Evolutionary conservation across 257 asterid genomes (phyloP).

Genomic region (Capsicum rhomboideum): DNA sequence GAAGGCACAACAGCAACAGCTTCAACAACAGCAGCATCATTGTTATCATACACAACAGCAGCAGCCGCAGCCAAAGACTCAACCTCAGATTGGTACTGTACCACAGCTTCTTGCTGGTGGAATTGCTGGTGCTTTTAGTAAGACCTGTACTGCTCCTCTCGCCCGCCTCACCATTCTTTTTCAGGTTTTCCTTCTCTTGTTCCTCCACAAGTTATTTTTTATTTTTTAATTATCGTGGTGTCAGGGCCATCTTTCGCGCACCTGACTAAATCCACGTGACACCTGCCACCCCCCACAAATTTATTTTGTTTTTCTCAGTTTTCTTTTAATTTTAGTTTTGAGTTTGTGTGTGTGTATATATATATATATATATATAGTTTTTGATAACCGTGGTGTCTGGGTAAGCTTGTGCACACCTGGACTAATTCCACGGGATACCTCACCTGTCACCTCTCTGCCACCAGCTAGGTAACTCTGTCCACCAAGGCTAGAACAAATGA

Average conservation of each 20-base stretch:
- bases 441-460: too few species aligned
- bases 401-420: too few species aligned
- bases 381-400: too few species aligned
- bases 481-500: too few species aligned
- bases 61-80: constrained; percentile 20
- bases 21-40: constrained; percentile 17
- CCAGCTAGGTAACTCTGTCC: too few species aligned
- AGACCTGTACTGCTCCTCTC: constrained; percentile 92
- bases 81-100: constrained; percentile 69
- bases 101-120: constrained; percentile 97
- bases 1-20: constrained; percentile 17
- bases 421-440: too few species aligned
- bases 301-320: background rate
- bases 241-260: too few species aligned
- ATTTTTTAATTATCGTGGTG: too few species aligned
- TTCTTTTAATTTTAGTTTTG: too few species aligned
- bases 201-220: background rate
- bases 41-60: constrained; percentile 35
- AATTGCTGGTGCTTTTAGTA: constrained; percentile 92
- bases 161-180: constrained; percentile 91
- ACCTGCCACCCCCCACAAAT: background rate
- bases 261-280: too few species aligned
- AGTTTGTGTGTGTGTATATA: too few species aligned
- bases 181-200: constrained; percentile 37
- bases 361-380: too few species aligned